Percentiles rank a stretch among this genome's conserved stretches.
Conservation (phyloP, 2,329 filamentous ascomycete species). For the Fusarium sp. region DNA sequence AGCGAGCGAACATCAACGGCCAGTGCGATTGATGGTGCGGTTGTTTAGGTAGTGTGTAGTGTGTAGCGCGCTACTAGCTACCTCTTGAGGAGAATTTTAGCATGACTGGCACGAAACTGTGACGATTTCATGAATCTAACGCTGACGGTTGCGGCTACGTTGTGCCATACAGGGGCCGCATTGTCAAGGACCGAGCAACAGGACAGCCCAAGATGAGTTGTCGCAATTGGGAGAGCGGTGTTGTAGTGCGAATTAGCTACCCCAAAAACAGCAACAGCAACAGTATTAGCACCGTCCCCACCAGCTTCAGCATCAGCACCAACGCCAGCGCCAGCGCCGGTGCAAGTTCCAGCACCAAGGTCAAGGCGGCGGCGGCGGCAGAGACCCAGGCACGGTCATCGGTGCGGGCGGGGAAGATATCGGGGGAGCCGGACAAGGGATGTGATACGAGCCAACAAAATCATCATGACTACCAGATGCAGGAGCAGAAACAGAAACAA, state of each 20-base stretch:
- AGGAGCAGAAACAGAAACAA: conserved; percentile 21
- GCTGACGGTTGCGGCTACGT: conserved; percentile 39
- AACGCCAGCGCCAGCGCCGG: conserved; percentile 8
- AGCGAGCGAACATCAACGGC: conserved; percentile 40
- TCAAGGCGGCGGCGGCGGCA: conserved; percentile 38
- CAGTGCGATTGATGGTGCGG: conserved; percentile 31
- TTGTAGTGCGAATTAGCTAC: conserved; percentile 73
- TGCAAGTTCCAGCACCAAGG: conserved; percentile 22
- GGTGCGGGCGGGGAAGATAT: conserved; percentile 34
- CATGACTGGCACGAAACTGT: conserved; percentile 35
- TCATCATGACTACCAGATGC: conserved; percentile 3
- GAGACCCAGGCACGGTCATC: conserved; percentile 37
- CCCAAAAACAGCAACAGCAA: conserved; percentile 24
- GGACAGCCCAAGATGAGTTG: conserved; percentile 81
- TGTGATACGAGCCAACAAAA: conserved; percentile 34
- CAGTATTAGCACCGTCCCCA: conserved; percentile 7
- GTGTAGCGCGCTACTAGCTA: conserved; percentile 29
- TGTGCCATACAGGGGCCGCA: conserved; percentile 72
- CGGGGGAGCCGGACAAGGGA: conserved; percentile 36
- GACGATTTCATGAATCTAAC: conserved; percentile 42
- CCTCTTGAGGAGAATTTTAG: conserved; percentile 32
- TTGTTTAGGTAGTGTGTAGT: conserved; percentile 6
- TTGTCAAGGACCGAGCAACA: conserved; percentile 76
- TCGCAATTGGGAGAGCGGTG: conserved; percentile 96
- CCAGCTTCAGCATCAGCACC: conserved; percentile 20